These are phyloP conservation scores for Sinapis alba DNA, from an alignment of 441 rosid species.

Conservation along the genomic window DNA sequence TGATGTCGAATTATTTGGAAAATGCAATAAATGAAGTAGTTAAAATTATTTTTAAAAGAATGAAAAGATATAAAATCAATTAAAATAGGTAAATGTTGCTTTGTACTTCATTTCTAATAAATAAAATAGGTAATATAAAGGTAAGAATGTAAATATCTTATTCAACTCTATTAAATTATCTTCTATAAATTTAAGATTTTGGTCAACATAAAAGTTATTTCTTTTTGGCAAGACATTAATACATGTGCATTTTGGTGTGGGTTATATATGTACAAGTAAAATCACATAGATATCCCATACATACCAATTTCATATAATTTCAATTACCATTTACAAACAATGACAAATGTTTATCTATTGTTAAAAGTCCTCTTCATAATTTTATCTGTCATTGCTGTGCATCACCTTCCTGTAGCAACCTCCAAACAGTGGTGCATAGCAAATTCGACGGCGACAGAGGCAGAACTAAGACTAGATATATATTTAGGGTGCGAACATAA, in stretches of 20 bases:
- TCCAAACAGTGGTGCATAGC: slow-evolving; percentile 3
- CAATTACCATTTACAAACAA: not conserved
- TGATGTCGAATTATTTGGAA: too few species aligned
- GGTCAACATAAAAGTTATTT: too few species aligned
- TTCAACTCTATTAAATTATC: not conserved
- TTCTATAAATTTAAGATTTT: not conserved
- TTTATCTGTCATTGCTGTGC: not conserved
- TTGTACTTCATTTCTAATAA: too few species aligned
- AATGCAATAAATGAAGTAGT: too few species aligned
- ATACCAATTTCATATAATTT: not conserved
- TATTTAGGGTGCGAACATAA: not conserved
- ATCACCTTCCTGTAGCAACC: not conserved
- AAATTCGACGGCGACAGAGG: not conserved
- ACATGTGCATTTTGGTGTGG: not conserved
- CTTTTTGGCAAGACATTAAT: too few species aligned
- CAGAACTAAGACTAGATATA: not conserved
- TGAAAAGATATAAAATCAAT: too few species aligned
- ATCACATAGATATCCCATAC: not conserved
- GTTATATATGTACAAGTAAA: not conserved
- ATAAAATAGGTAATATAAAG: too few species aligned
- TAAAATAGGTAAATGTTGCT: too few species aligned
- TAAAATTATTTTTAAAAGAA: too few species aligned
- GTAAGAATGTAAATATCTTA: not conserved
- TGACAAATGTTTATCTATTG: not conserved
- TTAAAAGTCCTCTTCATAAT: not conserved